phyloP scores from a whole-genome alignment of 23 red algal species.

The Gracilariopsis chorda region DNA sequence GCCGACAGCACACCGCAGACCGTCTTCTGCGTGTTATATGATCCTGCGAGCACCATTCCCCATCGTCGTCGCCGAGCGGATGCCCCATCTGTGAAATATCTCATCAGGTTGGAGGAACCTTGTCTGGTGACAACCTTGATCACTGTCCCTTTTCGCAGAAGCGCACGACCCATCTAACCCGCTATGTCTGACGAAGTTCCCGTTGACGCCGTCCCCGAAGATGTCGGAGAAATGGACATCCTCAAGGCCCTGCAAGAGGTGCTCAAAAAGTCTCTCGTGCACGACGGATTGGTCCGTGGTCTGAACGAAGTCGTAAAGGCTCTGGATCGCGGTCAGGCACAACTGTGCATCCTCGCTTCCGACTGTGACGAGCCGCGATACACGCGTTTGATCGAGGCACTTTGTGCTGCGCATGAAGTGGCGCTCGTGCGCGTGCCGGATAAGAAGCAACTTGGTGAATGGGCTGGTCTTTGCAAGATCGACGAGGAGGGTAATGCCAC shows the following conservation, averaged over 20 bases:
- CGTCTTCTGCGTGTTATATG: too few relatives aligned
- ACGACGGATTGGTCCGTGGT: conserved; percentile 86
- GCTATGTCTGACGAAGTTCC: conserved; percentile 6
- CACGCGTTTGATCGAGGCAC: conserved; percentile 76
- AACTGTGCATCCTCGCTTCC: conserved; percentile 87
- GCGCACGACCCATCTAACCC: background rate
- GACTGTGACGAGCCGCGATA: conserved; percentile 90
- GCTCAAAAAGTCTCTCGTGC: conserved; percentile 90
- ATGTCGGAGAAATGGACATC: conserved; percentile 90
- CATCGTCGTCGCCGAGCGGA: background rate
- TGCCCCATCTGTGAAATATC: background rate
- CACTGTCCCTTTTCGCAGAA: background rate
- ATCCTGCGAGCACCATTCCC: too few relatives aligned
- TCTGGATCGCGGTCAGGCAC: conserved; percentile 85
- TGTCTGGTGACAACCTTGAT: conserved; percentile 1
- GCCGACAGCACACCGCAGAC: too few relatives aligned
- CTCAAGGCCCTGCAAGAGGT: conserved; percentile 93
- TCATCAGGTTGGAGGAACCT: conserved; percentile 24
- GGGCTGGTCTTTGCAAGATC: conserved; percentile 97
- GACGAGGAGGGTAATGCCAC: conserved; percentile 93
- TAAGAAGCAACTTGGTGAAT: conserved; percentile 96
- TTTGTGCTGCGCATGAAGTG: conserved; percentile 85
- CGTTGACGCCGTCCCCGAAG: conserved; percentile 13
- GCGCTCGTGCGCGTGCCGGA: conserved; percentile 89
- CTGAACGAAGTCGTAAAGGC: conserved; percentile 87